Base-by-base conservation (phyloP, 768 basidiomycete species). In the Boletellus ananas region DNA sequence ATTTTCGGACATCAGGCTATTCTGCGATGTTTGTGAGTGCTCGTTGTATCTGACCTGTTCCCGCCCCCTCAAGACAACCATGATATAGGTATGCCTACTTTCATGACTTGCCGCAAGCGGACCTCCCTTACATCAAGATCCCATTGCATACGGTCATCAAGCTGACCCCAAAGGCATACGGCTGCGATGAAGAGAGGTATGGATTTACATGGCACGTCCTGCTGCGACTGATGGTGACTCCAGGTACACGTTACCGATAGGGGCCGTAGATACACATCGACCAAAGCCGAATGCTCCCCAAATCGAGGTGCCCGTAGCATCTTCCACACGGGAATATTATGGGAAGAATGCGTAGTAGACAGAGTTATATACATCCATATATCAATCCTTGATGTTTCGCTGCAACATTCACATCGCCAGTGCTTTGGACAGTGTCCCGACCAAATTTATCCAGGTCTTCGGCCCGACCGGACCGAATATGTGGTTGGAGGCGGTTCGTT, bases 101-200 rank as follows among this genome's bases (percentile, higher is more conserved):
- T 74, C 88, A 92, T 67, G 80, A 94, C 59, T 72, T 95, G 20
- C 81, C 90, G 1, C 96, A 96, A 68, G 90, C 79, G 20, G 94
- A 98, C 63, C 77, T 99, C 31, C 96, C 96, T 1, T 99, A 99
- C 66, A 90, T 98, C 76, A 95, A 94, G 73, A 94, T 97, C 40
- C 94, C 94, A 1, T 70, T 95, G 49, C 96, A 99, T 65, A 99
- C 95, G 0, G 87, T 99, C 34, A 96, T 99, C 69, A 98, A 98
- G 71, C 78, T 99, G 40, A 98, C 95, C 1, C 96, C 96, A 10
- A 94, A 91, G 64, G 96, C 96, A 1, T 99, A 98, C 66, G 96
- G 96, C 34, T 98, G 95, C 73, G 94, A 98, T 66, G 96, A 99
- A 66, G 94, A 94, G 67, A 79, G 94, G 88, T 86, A 49, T 41